Evolutionary conservation across 805 yeast species (phyloP).

Genomic region (Starmerella scarabaei): DNA sequence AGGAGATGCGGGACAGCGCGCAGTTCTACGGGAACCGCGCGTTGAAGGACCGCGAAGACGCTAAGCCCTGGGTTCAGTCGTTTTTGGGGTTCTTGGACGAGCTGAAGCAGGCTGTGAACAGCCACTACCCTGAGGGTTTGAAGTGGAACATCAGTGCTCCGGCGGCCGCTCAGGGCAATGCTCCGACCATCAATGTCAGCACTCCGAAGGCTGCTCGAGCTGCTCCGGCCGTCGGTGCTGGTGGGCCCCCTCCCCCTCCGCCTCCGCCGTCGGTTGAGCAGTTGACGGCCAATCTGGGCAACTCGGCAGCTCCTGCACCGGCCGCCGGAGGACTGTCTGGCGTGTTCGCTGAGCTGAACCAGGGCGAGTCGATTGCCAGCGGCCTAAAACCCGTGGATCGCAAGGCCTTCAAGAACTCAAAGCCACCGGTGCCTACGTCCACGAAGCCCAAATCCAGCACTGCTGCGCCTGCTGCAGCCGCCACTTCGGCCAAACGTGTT

Average conservation of each 20-base stretch:
- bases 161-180: neutral
- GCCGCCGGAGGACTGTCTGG: conserved; percentile 56
- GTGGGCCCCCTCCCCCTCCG: conserved; percentile 66
- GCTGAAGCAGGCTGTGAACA: conserved; percentile 60
- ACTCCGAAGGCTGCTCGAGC: conserved; percentile 22
- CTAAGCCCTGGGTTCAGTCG: conserved; percentile 69
- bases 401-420: conserved; percentile 80
- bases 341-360: conserved; percentile 78
- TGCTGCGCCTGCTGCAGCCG: conserved; percentile 23
- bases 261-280: conserved; percentile 73
- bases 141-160: conserved; percentile 53
- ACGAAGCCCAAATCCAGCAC: conserved; percentile 35
- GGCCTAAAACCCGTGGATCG: conserved; percentile 86
- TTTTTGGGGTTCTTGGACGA: conserved; percentile 54
- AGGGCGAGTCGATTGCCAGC: conserved; percentile 73
- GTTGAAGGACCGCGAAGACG: conserved; percentile 70
- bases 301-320: conserved; percentile 15
- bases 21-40: conserved; percentile 91
- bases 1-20: conserved; percentile 80
- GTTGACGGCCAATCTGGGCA: conserved; percentile 28
- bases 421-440: conserved; percentile 44
- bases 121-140: conserved; percentile 73
- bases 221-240: conserved; percentile 30
- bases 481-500: conserved; percentile 28
- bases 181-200: neutral